Evolutionary conservation across 2,329 filamentous ascomycete genomes (phyloP).

Genomic region (Proliferodiscus dingleyae): DNA sequence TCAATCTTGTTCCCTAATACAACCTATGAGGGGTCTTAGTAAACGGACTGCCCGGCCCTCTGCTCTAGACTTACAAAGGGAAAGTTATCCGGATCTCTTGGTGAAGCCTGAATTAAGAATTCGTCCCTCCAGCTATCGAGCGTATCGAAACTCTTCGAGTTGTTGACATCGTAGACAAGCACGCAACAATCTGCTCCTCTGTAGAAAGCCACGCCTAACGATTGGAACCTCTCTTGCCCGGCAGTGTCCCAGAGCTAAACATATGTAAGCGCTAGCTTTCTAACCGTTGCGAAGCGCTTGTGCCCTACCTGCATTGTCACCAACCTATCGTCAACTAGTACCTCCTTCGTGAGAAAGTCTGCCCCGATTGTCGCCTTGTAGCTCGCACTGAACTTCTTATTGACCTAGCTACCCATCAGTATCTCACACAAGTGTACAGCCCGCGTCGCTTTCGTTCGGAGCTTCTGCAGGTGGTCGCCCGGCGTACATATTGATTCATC

Average conservation of each 20-base stretch:
- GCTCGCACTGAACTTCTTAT: conserved; percentile 99
- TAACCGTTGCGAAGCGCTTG: background rate
- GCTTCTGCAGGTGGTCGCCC: conserved; percentile 8
- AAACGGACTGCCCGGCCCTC: conserved; percentile 3
- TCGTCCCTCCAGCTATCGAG: conserved; percentile 98
- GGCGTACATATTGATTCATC: conserved; percentile 99
- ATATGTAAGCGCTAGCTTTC: conserved; percentile 34
- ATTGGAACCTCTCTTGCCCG: conserved; percentile 96
- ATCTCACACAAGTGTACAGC: background rate
- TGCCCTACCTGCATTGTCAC: conserved; percentile 89
- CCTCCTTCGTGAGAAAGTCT: conserved; percentile 97
- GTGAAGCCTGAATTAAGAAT: conserved; percentile 95
- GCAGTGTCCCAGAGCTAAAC: conserved; percentile 92
- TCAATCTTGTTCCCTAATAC: conserved; percentile 99
- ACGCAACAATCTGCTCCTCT: conserved; percentile 97
- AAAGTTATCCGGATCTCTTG: conserved; percentile 93
- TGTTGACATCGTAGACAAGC: conserved; percentile 97
- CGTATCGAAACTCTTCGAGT: conserved; percentile 97
- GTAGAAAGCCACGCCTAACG: conserved; percentile 95
- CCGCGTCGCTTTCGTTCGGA: background rate
- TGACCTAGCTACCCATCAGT: conserved; percentile 61
- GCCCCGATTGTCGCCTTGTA: conserved; percentile 99
- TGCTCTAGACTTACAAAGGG: conserved; percentile 72
- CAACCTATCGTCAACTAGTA: conserved; percentile 91
- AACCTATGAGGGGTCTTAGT: conserved; percentile 48